Evolutionary conservation across 2,329 filamentous ascomycete species (phyloP).

Genomic region (Hymenoscyphus albidus): DNA sequence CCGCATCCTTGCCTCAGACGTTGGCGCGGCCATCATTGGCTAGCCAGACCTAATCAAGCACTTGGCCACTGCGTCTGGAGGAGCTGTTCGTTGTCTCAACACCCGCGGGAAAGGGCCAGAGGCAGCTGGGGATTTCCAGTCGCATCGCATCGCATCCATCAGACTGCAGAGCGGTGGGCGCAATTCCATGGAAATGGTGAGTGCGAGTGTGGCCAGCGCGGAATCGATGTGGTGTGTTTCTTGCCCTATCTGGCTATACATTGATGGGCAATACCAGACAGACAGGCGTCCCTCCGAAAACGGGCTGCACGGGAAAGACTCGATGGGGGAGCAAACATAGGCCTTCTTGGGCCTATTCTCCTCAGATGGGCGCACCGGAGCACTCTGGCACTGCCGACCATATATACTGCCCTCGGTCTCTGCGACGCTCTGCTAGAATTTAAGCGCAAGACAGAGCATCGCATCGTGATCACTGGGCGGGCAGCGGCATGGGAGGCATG

Average conservation of each 20-base stretch:
- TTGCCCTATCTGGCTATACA: not conserved
- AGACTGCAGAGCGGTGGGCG: not conserved
- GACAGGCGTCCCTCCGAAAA: constrained; percentile 20
- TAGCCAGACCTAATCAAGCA: constrained; percentile 30
- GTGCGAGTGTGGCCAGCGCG: not conserved
- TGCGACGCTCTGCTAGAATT: not conserved
- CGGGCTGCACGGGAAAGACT: constrained; percentile 24
- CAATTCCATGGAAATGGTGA: not conserved
- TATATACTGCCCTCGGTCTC: not conserved
- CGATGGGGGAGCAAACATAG: not conserved
- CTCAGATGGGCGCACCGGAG: not conserved
- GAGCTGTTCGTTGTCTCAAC: constrained; percentile 28
- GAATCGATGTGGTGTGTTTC: not conserved
- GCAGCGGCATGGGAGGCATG: constrained; percentile 6
- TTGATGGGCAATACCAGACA: constrained; percentile 13
- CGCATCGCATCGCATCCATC: constrained; percentile 12
- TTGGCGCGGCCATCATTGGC: constrained; percentile 33
- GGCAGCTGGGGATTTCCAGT: constrained; percentile 17
- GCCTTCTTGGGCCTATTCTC: not conserved
- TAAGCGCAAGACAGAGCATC: not conserved
- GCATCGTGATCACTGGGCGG: not conserved
- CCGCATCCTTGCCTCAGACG: constrained; percentile 24
- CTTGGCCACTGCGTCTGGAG: constrained; percentile 30
- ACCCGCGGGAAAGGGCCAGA: constrained; percentile 18
- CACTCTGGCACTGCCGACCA: not conserved